phyloP scores from a whole-genome alignment of 495 filamentous ascomycete species.

The Aspergillus biplanus region DNA sequence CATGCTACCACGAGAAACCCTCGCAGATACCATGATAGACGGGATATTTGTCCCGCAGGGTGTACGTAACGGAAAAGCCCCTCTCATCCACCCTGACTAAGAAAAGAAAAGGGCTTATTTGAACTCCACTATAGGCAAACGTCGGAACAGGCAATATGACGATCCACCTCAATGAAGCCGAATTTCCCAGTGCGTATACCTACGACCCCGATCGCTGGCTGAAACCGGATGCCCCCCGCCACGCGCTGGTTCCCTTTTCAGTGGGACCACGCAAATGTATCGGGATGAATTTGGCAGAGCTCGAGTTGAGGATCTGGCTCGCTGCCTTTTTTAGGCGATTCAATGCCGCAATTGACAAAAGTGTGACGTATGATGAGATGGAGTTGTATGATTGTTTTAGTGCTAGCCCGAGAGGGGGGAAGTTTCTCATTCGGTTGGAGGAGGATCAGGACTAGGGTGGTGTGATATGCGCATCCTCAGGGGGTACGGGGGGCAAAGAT shows the following conservation, averaged over 20 bases:
- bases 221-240: background rate
- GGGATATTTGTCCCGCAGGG: background rate
- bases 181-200: background rate
- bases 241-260: background rate
- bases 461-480: too few relatives aligned
- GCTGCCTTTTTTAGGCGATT: constrained; percentile 2
- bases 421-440: constrained; percentile 1
- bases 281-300: constrained; percentile 5
- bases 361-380: background rate
- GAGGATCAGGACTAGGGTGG: background rate
- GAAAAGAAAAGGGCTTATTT: background rate
- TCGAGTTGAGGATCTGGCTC: constrained; percentile 5
- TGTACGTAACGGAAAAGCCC: background rate
- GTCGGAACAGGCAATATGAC: constrained; percentile 3
- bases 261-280: constrained; percentile 1
- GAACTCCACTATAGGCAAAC: background rate
- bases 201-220: constrained; percentile 10
- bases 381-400: constrained; percentile 2
- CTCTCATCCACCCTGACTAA: background rate
- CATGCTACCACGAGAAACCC: background rate
- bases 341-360: background rate
- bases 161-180: constrained; percentile 4
- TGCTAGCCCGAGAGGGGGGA: background rate
- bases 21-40: background rate
- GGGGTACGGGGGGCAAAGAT: too few relatives aligned